Base-by-base conservation (phyloP, 2,329 filamentous ascomycete genomes). In the Claviceps monticola region DNA sequence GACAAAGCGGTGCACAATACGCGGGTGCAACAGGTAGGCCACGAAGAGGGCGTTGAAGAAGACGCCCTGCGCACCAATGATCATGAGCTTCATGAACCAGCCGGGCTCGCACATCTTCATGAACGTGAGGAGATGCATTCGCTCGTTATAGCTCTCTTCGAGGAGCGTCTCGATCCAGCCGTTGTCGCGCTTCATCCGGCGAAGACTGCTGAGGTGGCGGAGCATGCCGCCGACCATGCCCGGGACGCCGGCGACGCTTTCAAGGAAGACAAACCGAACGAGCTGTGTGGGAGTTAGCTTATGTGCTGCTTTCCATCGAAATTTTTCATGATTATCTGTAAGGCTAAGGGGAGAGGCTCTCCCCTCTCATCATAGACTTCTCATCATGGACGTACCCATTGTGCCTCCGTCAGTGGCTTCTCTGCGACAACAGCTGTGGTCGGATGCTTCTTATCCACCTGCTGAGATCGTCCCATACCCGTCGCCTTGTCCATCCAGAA, bases 161-260 rank as follows among this genome's bases (percentile, higher is more conserved):
- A 95, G 78, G 8, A 95, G 74, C 0, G 87, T 91, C 68, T 95
- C 89, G 64, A 98, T 97, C 88, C 86, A 97, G 62, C 93, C 93
- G 60, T 97, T 95, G 66, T 97, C 91, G 52, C 91, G 76, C 74
- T 88, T 89, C 75, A 97, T 84, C 29, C 84, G 78, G 45, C 91
- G 77, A 61, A 97, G 77, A 57, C 84, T 90, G 63, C 85, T 82
- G 39, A 97, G 75, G 68, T 98, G 93, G 37, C 93, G 77, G 16
- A 97, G 74, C 86, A 95, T 96, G 21, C 89, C 93, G 0, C 85
- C 93, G 0, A 97, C 91, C 88, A 97, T 97, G 7, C 93, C 93
- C 0, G 93, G 93, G 0, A 97, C 93, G 37, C 89, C 93, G 13
- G 93, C 93, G 41, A 98, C 88, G 48, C 84, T 90, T 67, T 98